Evolutionary conservation across 208 protist genomes (phyloP), one percentile per base, ranked within the genome.

Genomic region (Leishmania mexicana): DNA sequence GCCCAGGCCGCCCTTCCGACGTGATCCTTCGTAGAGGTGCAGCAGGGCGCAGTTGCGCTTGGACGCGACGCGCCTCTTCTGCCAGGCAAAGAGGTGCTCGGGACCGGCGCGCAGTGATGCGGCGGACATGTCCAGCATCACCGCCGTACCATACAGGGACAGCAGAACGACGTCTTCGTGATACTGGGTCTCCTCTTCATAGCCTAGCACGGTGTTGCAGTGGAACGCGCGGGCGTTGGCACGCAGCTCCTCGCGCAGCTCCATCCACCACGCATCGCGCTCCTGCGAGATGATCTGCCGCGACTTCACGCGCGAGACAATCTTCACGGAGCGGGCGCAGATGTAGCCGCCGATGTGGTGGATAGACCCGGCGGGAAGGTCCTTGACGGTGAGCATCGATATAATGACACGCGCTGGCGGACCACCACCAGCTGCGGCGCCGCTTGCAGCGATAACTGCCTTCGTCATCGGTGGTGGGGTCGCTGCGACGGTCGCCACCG

Each of bases 221-320:
- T 96, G 87, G 72, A 98, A 95, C 28, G 91, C 90, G 53, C 92
- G 89, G 31, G 95, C 94, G 84, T 98, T 97, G 38, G 93, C 89
- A 45, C 90, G 91, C 21, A 98, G 90, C 86, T 98, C 95, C 80
- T 98, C 90, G 45, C 96, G 90, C 82, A 98, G 82, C 85, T 98
- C 95, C 90, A 96, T 96, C 95, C 96, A 98, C 95, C 96, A 98
- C 77, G 89, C 89, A 76, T 98, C 96, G 47, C 94, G 91, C 80
- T 98, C 93, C 80, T 97, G 94, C 49, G 91, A 92, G 53, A 98
- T 94, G 62, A 94, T 87, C 80, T 92, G 90, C 68, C 93, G 92
- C 31, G 89, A 96, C 89, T 97, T 97, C 58, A 93, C 82, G 60
- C 94, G 89, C 38, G 93, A 93, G 19, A 97, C 90, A 75, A 98